These are phyloP conservation scores for Triticum dicoccoides DNA, from an alignment of 176 grass and related monocot genomes.

Conservation along the genomic window DNA sequence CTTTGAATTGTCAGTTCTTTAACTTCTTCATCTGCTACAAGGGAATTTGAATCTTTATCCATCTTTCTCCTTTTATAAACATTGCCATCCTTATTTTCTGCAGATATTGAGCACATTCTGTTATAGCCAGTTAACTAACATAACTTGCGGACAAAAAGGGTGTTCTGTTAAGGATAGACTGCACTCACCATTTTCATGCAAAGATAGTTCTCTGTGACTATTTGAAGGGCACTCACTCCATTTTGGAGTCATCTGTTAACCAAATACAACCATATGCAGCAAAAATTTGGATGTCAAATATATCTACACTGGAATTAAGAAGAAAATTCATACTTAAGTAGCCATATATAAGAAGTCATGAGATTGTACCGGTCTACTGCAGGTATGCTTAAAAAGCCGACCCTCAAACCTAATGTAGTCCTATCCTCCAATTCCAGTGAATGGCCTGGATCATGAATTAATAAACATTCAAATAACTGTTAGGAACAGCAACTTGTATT, in stretches of 20 bases:
- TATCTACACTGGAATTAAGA: slow-evolving; percentile 24
- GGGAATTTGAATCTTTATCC: slow-evolving; percentile 48
- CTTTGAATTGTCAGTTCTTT: slow-evolving; percentile 36
- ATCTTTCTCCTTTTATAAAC: slow-evolving; percentile 66
- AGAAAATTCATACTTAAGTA: slow-evolving; percentile 18
- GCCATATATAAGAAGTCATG: background rate
- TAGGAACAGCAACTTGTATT: no score
- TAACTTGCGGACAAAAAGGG: slow-evolving; percentile 22
- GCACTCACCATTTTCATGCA: slow-evolving; percentile 32
- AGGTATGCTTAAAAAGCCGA: slow-evolving; percentile 21
- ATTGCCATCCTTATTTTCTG: slow-evolving; percentile 48
- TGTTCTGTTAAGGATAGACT: slow-evolving; percentile 34
- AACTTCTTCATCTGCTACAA: slow-evolving; percentile 27
- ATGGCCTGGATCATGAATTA: slow-evolving; percentile 8
- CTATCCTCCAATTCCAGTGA: slow-evolving; percentile 22
- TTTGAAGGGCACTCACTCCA: slow-evolving; percentile 45
- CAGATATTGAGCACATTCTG: slow-evolving; percentile 50
- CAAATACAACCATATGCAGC: slow-evolving; percentile 32
- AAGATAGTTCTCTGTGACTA: slow-evolving; percentile 33
- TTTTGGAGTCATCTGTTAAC: slow-evolving; percentile 56
- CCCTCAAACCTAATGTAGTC: slow-evolving; percentile 34
- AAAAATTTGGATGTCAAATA: slow-evolving; percentile 28
- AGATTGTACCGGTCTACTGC: slow-evolving; percentile 34
- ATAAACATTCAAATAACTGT: slow-evolving; percentile 16
- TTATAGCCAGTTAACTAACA: slow-evolving; percentile 31